These are phyloP conservation scores for Beauveria scarabaeidicola DNA, from an alignment of 2,329 filamentous ascomycete species.

Conservation along the genomic window DNA sequence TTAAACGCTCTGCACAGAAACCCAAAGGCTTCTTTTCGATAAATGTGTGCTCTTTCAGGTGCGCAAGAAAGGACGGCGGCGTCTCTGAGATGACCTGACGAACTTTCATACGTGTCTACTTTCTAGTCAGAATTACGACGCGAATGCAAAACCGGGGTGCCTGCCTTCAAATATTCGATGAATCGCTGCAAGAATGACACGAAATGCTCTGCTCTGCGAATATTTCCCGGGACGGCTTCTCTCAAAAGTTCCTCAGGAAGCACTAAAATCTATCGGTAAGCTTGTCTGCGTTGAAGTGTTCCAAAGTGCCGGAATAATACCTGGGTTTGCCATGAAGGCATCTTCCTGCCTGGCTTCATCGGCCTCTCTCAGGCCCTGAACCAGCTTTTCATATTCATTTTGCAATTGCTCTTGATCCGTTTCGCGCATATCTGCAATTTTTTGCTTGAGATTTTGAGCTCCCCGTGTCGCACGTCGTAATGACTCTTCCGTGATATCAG, in stretches of 20 bases:
- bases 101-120: conserved; percentile 92
- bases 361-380: conserved; percentile 80
- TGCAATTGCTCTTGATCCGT: conserved; percentile 91
- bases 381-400: conserved; percentile 89
- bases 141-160: background rate
- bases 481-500: conserved; percentile 93
- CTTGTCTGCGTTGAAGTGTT: background rate
- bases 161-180: conserved; percentile 85
- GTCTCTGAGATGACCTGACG: conserved; percentile 96
- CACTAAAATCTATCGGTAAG: conserved; percentile 36
- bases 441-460: conserved; percentile 81
- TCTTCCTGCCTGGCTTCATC: conserved; percentile 89
- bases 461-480: conserved; percentile 83
- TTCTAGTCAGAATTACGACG: background rate
- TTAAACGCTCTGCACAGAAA: conserved; percentile 91
- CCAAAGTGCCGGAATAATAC: conserved; percentile 22
- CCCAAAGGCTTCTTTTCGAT: conserved; percentile 92
- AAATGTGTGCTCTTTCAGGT: conserved; percentile 91
- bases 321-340: conserved; percentile 91
- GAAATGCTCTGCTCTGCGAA: conserved; percentile 91
- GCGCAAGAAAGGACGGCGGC: conserved; percentile 82
- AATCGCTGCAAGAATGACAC: conserved; percentile 91
- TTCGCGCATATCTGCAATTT: conserved; percentile 90
- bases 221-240: conserved; percentile 94
- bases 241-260: conserved; percentile 89